Evolutionary conservation across 2,329 filamentous ascomycete species (phyloP).

Genomic region (Bisporella sp.): DNA sequence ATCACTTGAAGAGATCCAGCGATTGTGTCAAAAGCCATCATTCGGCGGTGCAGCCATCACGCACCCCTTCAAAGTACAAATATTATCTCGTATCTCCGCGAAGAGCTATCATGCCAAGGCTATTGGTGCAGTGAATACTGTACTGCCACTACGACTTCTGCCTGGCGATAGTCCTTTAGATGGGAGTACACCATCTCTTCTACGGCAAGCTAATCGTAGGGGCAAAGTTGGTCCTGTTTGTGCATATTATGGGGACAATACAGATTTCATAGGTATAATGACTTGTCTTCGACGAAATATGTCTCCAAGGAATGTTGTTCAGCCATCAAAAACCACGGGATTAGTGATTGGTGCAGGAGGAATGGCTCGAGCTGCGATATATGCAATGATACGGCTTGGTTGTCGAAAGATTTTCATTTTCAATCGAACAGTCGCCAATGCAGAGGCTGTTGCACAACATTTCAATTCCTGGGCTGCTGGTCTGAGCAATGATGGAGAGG

Average conservation of each 20-base stretch:
- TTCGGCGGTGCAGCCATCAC: slow-evolving; percentile 69
- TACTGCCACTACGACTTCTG: slow-evolving; percentile 57
- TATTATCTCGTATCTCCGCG: slow-evolving; percentile 56
- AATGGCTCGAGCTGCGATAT: slow-evolving; percentile 73
- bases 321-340: slow-evolving; percentile 37
- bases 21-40: slow-evolving; percentile 55
- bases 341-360: slow-evolving; percentile 62
- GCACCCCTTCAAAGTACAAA: slow-evolving; percentile 67
- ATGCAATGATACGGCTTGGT: slow-evolving; percentile 71
- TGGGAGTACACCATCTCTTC: slow-evolving; percentile 32
- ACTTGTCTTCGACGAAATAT: slow-evolving; percentile 66
- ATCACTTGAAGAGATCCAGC: slow-evolving; percentile 55
- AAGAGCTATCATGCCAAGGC: slow-evolving; percentile 66
- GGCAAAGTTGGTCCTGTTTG: slow-evolving; percentile 60
- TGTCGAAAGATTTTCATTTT: slow-evolving; percentile 69
- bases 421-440: slow-evolving; percentile 61
- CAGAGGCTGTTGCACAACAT: slow-evolving; percentile 59
- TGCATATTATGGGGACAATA: slow-evolving; percentile 72
- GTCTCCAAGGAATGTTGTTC: slow-evolving; percentile 63
- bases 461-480: slow-evolving; percentile 46
- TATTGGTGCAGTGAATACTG: slow-evolving; percentile 70
- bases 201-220: slow-evolving; percentile 39
- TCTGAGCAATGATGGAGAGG: slow-evolving; percentile 20
- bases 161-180: slow-evolving; percentile 38
- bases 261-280: slow-evolving; percentile 73